A percentile compares a stretch with the other conserved stretches of the same genome.
Conservation (phyloP, 768 basidiomycete species). For the Sporobolomyces phaffii region DNA sequence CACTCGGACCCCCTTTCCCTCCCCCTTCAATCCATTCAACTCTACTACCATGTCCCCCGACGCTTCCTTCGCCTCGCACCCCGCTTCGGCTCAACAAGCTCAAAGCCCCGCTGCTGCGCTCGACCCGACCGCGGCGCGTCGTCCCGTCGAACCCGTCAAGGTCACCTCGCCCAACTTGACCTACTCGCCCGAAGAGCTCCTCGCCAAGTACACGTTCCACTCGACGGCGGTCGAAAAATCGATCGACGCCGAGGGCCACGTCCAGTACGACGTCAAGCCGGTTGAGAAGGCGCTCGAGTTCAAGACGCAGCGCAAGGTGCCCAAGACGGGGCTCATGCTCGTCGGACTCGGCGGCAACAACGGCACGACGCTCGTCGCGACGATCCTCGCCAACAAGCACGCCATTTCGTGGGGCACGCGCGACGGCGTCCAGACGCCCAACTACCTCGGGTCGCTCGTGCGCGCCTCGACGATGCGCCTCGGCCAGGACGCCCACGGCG, state of each 20-base stretch:
- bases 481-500: conserved; percentile 71
- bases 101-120: conserved; percentile 44
- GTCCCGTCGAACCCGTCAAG: conserved; percentile 61
- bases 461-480: conserved; percentile 92
- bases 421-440: conserved; percentile 81
- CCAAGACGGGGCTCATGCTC: conserved; percentile 94
- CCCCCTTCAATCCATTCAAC: too few species aligned
- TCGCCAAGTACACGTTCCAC: conserved; percentile 72
- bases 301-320: conserved; percentile 75
- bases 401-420: conserved; percentile 93
- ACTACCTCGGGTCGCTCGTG: conserved; percentile 94
- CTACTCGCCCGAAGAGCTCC: conserved; percentile 77
- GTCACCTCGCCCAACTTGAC: conserved; percentile 74
- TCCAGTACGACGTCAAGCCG: conserved; percentile 69
- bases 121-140: conserved; percentile 79
- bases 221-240: conserved; percentile 51
- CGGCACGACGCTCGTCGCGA: conserved; percentile 85
- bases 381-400: conserved; percentile 91
- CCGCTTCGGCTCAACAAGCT: neutral
- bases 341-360: conserved; percentile 97
- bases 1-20: neutral
- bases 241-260: conserved; percentile 46
- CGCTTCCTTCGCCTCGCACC: neutral
- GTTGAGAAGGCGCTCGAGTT: conserved; percentile 79
- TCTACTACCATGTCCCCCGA: conserved; percentile 25